Conservation (phyloP, 257 asterid species). For the Anisodus acutangulus region DNA sequence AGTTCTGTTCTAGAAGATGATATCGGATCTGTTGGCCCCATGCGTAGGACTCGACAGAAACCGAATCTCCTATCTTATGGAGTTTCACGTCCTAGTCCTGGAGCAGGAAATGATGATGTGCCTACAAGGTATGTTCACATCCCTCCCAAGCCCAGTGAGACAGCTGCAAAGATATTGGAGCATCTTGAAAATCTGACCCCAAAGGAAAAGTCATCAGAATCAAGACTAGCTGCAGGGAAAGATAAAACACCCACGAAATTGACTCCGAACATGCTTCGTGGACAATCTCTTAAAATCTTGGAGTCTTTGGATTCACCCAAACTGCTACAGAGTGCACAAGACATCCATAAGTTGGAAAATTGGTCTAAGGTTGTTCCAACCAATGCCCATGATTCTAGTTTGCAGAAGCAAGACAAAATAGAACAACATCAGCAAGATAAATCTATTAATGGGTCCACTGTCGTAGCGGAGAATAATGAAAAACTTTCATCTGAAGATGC, state of each 20-base stretch:
- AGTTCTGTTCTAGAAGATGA: conserved; percentile 79
- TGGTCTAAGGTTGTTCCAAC: conserved; percentile 39
- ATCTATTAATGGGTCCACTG: conserved; percentile 32
- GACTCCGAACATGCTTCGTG: conserved; percentile 56
- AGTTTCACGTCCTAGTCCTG: conserved; percentile 31
- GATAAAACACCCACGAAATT: conserved; percentile 56
- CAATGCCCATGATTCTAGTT: conserved; percentile 37
- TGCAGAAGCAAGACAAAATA: conserved; percentile 37
- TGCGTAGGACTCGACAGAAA: conserved; percentile 80
- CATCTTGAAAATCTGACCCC: conserved; percentile 75
- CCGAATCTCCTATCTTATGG: conserved; percentile 51
- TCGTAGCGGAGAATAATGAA: conserved; percentile 33
- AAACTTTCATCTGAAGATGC: conserved; percentile 37
- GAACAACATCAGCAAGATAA: conserved; percentile 44
- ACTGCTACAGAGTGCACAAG: conserved; percentile 45
- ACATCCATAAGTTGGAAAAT: conserved; percentile 48
- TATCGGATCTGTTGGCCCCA: conserved; percentile 70
- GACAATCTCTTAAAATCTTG: conserved; percentile 62
- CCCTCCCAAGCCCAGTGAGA: conserved; percentile 69
- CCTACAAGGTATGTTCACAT: conserved; percentile 58
- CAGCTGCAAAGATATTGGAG: conserved; percentile 83
- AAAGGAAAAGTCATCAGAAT: conserved; percentile 64
- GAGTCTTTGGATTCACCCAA: conserved; percentile 61
- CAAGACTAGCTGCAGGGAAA: conserved; percentile 49
- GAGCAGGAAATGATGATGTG: conserved; percentile 34